Evolutionary conservation across 495 filamentous ascomycete genomes (phyloP).

Genomic region (Jackrogersella multiformis): DNA sequence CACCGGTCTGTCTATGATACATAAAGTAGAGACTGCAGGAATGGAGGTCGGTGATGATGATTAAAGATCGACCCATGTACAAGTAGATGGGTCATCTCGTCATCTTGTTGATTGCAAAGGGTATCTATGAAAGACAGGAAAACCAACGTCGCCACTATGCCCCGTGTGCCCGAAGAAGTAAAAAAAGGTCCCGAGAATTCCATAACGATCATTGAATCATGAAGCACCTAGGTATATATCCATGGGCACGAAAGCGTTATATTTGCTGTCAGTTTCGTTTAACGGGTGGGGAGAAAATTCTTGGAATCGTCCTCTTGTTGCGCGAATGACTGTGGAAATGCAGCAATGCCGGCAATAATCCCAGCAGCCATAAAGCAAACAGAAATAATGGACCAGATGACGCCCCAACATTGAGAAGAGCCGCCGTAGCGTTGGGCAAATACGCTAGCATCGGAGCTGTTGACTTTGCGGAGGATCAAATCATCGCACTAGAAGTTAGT

Average conservation of each 20-base stretch:
- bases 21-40: background rate
- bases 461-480: constrained; percentile 83
- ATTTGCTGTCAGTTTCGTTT: background rate
- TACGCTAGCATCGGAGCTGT: constrained; percentile 81
- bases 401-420: constrained; percentile 82
- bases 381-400: constrained; percentile 79
- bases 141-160: constrained; percentile 6
- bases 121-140: constrained; percentile 26
- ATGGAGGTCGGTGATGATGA: background rate
- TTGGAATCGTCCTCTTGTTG: constrained; percentile 75
- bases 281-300: constrained; percentile 65
- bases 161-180: background rate
- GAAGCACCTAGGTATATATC: background rate
- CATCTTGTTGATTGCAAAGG: constrained; percentile 8
- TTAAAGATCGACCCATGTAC: background rate
- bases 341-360: constrained; percentile 78
- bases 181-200: background rate
- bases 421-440: constrained; percentile 81
- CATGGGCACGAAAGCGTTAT: background rate
- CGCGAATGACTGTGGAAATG: constrained; percentile 72
- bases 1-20: too few relatives aligned
- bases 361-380: constrained; percentile 73
- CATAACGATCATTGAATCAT: background rate
- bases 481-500: constrained; percentile 68
- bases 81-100: background rate